Percentiles rank a stretch among this genome's conserved stretches.
Conservation (phyloP, 192 early-diverging fungal genomes). For the Diversispora eburnea region DNA sequence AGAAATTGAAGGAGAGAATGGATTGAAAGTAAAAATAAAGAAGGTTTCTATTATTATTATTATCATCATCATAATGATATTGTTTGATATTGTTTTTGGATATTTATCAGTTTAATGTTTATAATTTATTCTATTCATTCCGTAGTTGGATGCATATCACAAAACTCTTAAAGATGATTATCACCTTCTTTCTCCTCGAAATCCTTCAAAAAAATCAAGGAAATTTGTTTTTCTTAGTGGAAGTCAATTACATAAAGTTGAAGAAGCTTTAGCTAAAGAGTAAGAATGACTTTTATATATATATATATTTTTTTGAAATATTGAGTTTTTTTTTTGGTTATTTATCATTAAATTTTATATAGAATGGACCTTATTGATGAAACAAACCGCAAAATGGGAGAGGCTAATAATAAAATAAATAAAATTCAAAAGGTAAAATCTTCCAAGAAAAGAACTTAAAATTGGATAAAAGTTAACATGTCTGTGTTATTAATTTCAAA, state of each 20-base stretch:
- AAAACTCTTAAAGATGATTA: slow-evolving; percentile 5
- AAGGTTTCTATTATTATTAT: not conserved
- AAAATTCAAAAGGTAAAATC: not conserved
- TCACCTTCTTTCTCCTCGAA: not conserved
- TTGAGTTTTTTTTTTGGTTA: not conserved
- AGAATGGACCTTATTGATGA: slow-evolving; percentile 15
- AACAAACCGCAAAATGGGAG: not conserved
- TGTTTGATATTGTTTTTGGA: not conserved
- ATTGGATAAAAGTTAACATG: too few species aligned
- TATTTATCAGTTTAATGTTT: not conserved
- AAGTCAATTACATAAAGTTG: slow-evolving; percentile 19
- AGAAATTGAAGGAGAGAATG: not conserved
- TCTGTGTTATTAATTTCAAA: too few species aligned
- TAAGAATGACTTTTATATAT: not conserved
- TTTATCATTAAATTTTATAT: not conserved
- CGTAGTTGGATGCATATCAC: not conserved
- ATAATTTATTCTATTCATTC: not conserved
- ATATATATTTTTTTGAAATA: not conserved
- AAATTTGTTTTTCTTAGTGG: not conserved
- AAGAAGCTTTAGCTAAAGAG: not conserved
- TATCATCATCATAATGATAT: not conserved
- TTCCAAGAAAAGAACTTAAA: too few species aligned
- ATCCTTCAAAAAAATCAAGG: too few species aligned
- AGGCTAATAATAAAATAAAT: not conserved
- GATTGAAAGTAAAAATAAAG: not conserved